Conservation (phyloP, 805 yeast genomes). For the Ogataea saltuana region DNA sequence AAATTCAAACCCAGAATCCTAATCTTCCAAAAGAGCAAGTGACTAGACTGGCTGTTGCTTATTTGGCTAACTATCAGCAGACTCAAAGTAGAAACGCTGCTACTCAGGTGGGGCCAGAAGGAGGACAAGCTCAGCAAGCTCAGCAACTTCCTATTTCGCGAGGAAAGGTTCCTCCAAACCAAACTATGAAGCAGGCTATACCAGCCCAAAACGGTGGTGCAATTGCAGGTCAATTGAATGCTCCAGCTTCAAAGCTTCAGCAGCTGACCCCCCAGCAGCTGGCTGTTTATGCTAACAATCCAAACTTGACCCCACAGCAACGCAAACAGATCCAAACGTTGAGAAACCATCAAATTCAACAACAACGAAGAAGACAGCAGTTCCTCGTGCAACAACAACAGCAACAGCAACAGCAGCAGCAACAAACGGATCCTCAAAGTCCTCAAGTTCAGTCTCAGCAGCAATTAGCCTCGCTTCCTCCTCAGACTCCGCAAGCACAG, state of each 20-base stretch:
- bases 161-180: conserved; percentile 1
- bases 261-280: conserved; percentile 28
- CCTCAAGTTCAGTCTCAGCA: conserved; percentile 14
- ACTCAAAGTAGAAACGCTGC: conserved; percentile 42
- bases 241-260: conserved; percentile 17
- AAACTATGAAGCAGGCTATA: conserved; percentile 10
- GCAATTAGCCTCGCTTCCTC: conserved; percentile 18
- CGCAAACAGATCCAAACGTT: conserved; percentile 45
- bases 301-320: conserved; percentile 46
- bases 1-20: conserved; percentile 68
- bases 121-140: not conserved
- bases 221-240: conserved; percentile 21
- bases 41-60: conserved; percentile 63
- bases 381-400: conserved; percentile 25
- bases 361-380: conserved; percentile 25
- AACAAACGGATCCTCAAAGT: conserved; percentile 16
- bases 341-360: conserved; percentile 37
- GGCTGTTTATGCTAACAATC: conserved; percentile 33
- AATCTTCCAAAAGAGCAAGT: conserved; percentile 62
- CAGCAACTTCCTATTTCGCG: not conserved
- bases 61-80: conserved; percentile 58
- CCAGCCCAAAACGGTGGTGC: conserved; percentile 15
- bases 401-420: conserved; percentile 30
- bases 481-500: conserved; percentile 29
- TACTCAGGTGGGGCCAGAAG: conserved; percentile 24